These are phyloP conservation scores for grape (Vitis vinifera) DNA, from an alignment of 164 flowering plant genomes.

Conservation along the genomic window DNA sequence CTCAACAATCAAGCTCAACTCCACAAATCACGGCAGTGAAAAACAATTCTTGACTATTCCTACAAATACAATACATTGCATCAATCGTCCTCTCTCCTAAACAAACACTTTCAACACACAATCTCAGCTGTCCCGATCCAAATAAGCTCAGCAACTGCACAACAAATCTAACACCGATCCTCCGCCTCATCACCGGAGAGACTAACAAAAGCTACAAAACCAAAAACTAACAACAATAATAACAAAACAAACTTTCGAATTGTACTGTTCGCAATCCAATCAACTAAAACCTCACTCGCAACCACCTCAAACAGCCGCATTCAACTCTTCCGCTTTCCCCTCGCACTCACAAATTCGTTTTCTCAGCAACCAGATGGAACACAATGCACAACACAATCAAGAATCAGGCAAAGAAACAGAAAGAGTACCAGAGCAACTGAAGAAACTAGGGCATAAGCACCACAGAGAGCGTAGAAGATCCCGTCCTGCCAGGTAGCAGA, in stretches of 20 bases:
- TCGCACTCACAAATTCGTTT: background rate
- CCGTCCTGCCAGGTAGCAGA: constrained; percentile 85
- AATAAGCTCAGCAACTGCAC: background rate
- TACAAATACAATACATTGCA: no score
- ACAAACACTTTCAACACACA: background rate
- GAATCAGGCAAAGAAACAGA: constrained; percentile 12
- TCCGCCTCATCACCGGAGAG: no score
- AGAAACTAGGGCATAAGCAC: constrained; percentile 84
- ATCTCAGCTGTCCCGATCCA: background rate
- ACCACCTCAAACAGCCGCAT: no score
- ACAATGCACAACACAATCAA: background rate
- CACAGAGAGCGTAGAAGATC: constrained; percentile 79
- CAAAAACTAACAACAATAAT: no score
- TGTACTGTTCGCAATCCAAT: no score
- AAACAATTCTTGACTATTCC: no score
- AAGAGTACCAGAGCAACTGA: constrained; percentile 68
- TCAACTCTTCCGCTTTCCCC: no score
- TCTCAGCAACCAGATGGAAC: background rate
- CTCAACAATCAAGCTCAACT: background rate
- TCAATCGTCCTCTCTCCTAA: no score
- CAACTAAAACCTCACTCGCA: no score
- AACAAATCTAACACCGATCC: background rate
- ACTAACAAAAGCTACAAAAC: no score
- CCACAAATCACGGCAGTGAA: no score
- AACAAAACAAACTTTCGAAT: no score